These are phyloP conservation scores for Colletotrichum horii DNA, from an alignment of 2,329 filamentous ascomycete species.

Conservation along the genomic window DNA sequence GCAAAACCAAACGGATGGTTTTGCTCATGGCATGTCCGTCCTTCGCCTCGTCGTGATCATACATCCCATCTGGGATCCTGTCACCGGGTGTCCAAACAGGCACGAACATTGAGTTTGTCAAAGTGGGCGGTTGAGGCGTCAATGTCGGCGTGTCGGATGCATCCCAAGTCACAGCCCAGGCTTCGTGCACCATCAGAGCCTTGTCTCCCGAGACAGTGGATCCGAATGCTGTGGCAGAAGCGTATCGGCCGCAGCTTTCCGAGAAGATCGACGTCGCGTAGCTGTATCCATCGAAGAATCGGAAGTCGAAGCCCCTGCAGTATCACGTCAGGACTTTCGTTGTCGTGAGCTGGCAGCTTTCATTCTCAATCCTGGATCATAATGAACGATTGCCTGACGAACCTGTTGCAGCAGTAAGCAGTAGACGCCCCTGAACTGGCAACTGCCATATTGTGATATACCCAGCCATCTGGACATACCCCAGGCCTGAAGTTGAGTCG, in stretches of 20 bases:
- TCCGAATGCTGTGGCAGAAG: background rate
- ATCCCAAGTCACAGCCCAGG: background rate
- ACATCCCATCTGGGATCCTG: accelerated
- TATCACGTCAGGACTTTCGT: background rate
- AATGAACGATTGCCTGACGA: background rate
- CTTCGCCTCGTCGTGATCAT: accelerated
- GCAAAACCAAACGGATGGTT: background rate
- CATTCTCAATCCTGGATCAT: background rate
- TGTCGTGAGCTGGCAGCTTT: background rate
- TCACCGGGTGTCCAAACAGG: background rate
- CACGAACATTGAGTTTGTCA: background rate
- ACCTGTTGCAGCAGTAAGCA: background rate
- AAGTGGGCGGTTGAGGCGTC: background rate
- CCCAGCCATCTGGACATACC: background rate
- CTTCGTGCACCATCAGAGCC: background rate
- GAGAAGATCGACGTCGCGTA: background rate
- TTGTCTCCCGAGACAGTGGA: background rate
- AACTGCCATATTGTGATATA: background rate
- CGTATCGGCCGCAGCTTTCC: background rate
- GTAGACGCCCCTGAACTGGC: background rate
- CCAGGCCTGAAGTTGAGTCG: background rate
- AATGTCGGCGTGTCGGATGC: background rate
- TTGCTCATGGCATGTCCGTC: background rate
- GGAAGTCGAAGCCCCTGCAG: background rate
- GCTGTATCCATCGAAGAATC: background rate